Evolutionary conservation across 192 early-diverging fungal genomes (phyloP).

Genomic region (Endogone sp.): DNA sequence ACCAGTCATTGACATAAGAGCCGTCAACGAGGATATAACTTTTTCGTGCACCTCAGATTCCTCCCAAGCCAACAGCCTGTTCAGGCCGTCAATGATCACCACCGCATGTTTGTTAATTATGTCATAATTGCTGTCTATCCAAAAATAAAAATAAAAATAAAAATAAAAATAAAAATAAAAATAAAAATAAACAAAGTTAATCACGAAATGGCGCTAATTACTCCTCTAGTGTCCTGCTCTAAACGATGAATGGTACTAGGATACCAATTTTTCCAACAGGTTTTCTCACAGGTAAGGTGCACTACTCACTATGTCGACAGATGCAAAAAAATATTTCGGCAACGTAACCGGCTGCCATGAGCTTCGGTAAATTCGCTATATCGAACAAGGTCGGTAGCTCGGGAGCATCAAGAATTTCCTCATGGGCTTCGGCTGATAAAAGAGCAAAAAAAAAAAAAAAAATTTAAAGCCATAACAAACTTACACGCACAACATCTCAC

Average conservation of each 20-base stretch:
- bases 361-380: constrained; percentile 15
- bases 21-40: neutral
- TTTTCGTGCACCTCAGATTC: neutral
- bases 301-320: constrained; percentile 23
- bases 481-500: too few species aligned
- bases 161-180: too few species aligned
- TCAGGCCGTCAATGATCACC: neutral
- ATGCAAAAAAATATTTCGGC: constrained; percentile 29
- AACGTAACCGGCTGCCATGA: constrained; percentile 21
- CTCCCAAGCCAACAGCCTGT: neutral
- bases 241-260: too few species aligned
- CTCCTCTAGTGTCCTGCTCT: too few species aligned
- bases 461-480: too few species aligned
- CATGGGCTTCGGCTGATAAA: constrained; percentile 25
- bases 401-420: constrained; percentile 23
- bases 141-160: neutral
- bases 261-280: too few species aligned
- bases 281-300: neutral
- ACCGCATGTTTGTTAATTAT: neutral
- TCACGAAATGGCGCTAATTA: too few species aligned
- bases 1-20: neutral
- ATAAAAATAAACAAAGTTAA: too few species aligned
- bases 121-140: neutral
- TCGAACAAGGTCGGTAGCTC: constrained; percentile 29
- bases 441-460: neutral